phyloP scores from a whole-genome alignment of 2,329 filamentous ascomycete genomes.

The Ophiostoma fasciatum region DNA sequence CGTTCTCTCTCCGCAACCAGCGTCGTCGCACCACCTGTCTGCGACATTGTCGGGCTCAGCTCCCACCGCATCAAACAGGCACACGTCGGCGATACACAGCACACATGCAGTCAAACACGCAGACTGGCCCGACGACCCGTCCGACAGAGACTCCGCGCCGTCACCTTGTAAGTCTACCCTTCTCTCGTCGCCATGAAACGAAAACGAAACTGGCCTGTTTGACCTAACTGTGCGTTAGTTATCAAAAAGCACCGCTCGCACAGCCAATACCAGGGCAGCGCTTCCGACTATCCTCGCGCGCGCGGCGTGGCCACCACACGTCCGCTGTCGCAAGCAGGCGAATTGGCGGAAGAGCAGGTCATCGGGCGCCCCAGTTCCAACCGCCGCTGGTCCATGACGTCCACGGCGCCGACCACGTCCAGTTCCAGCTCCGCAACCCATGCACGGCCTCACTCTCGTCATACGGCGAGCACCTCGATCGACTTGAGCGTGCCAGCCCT shows the following conservation, averaged over 20 bases:
- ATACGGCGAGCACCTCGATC: slow-evolving; percentile 12
- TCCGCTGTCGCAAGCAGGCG: background rate
- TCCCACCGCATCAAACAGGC: slow-evolving; percentile 1
- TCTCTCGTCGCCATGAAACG: background rate
- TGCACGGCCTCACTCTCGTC: slow-evolving; percentile 6
- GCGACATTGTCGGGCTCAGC: slow-evolving; percentile 3
- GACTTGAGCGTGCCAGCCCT: slow-evolving; percentile 6
- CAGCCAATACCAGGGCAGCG: slow-evolving; percentile 3
- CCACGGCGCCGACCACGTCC: slow-evolving; percentile 8
- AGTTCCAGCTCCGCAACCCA: slow-evolving; percentile 6
- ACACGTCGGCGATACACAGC: slow-evolving; percentile 3
- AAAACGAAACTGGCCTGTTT: background rate
- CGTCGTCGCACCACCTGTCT: slow-evolving; percentile 10
- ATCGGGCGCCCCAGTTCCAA: slow-evolving; percentile 3
- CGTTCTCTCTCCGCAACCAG: slow-evolving; percentile 6
- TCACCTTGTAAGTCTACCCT: slow-evolving; percentile 18
- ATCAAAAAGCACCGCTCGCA: slow-evolving; percentile 7
- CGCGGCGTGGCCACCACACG: slow-evolving; percentile 1
- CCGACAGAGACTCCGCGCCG: slow-evolving; percentile 8
- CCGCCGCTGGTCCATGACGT: slow-evolving; percentile 10
- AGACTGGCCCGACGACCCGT: slow-evolving; percentile 4
- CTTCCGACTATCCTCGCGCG: background rate
- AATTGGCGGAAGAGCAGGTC: slow-evolving; percentile 1
- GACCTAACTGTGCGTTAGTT: slow-evolving; percentile 1
- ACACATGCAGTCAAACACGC: background rate